Conservation (phyloP, 768 basidiomycete species). For the Lentinula sp. region DNA sequence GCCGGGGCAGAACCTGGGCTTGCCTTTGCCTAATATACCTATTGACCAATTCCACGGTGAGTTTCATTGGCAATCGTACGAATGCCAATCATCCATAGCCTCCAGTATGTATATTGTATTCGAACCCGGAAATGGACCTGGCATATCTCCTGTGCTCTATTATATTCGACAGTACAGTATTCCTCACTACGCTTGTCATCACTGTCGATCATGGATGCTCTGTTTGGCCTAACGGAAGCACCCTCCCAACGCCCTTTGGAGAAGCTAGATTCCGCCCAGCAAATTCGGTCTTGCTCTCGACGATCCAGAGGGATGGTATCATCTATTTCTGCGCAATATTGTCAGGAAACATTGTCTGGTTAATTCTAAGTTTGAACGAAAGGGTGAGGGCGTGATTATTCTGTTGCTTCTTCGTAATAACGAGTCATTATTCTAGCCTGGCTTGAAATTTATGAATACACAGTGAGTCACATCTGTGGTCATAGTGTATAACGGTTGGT, state of each 20-base stretch:
- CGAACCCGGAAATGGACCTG: constrained; percentile 15
- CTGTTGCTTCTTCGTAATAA: not conserved
- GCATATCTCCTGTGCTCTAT: constrained; percentile 20
- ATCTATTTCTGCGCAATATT: constrained; percentile 22
- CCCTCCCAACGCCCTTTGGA: not conserved
- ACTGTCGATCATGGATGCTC: constrained; percentile 8
- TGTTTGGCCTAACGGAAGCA: not conserved
- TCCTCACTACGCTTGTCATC: constrained; percentile 15
- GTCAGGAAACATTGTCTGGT: constrained; percentile 21
- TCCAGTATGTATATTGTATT: constrained; percentile 6
- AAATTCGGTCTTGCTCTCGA: constrained; percentile 9
- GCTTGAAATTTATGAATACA: constrained; percentile 22
- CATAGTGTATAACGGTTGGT: not conserved
- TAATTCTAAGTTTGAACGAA: constrained; percentile 17
- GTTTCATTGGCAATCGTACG: not conserved
- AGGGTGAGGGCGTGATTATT: constrained; percentile 12
- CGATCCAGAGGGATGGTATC: constrained; percentile 20
- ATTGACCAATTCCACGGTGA: constrained; percentile 7
- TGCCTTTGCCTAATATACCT: constrained; percentile 1
- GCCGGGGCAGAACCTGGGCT: constrained; percentile 14
- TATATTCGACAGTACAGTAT: constrained; percentile 20
- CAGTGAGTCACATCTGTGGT: constrained; percentile 14
- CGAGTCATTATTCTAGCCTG: constrained; percentile 11
- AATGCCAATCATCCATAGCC: not conserved
- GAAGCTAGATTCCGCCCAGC: not conserved